phyloP scores from a whole-genome alignment of 2,329 filamentous ascomycete genomes.

The Alternaria viburni region DNA sequence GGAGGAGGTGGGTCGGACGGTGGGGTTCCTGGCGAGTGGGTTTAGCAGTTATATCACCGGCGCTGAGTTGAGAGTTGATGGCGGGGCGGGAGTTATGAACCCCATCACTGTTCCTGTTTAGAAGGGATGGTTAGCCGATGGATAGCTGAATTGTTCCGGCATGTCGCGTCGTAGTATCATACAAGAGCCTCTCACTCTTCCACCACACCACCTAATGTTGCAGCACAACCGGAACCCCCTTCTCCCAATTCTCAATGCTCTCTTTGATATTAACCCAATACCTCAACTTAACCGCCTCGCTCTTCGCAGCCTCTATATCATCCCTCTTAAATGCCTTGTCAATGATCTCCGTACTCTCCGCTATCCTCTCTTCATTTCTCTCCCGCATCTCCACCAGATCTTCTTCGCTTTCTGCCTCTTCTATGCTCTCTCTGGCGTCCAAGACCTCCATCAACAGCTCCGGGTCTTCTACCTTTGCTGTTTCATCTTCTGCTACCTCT shows the following conservation, averaged over 20 bases:
- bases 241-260: slow-evolving; percentile 83
- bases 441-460: slow-evolving; percentile 79
- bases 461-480: slow-evolving; percentile 70
- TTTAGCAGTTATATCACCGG: slow-evolving; percentile 69
- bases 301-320: slow-evolving; percentile 69
- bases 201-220: slow-evolving; percentile 53
- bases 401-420: slow-evolving; percentile 63
- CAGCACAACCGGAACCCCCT: slow-evolving; percentile 67
- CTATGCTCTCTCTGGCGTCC: slow-evolving; percentile 71
- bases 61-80: slow-evolving; percentile 67
- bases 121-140: neutral
- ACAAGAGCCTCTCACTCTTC: neutral
- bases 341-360: slow-evolving; percentile 66
- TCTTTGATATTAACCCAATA: slow-evolving; percentile 93
- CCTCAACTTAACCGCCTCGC: slow-evolving; percentile 76
- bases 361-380: slow-evolving; percentile 73
- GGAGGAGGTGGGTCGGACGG: slow-evolving; percentile 65
- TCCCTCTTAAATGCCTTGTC: slow-evolving; percentile 70
- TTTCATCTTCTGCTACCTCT: slow-evolving; percentile 81
- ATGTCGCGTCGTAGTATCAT: neutral
- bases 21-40: slow-evolving; percentile 67
- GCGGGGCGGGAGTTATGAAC: slow-evolving; percentile 58
- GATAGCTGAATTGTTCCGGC: fast-evolving
- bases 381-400: slow-evolving; percentile 65
- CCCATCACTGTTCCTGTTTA: slow-evolving; percentile 47